Evolutionary conservation across 768 basidiomycete genomes (phyloP), one percentile per base, ranked within the genome.

Genomic region (Lepiota brunneoincarnata): DNA sequence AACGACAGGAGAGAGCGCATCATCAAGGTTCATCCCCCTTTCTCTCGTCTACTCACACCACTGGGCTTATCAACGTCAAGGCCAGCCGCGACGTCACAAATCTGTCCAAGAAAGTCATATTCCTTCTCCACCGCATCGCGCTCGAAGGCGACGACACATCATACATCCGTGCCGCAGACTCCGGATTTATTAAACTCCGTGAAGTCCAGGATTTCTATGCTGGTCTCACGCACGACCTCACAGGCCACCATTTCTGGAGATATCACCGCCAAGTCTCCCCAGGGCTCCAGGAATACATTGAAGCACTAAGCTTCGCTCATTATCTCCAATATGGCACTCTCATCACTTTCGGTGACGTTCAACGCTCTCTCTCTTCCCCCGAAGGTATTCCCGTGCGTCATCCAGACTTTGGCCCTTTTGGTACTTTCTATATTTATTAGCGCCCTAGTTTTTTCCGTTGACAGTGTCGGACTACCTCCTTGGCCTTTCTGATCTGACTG

Each of bases 241-340:
- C 69, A 36, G 86, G 81, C 10, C 84, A 87, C 46, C 77, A 72
- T 35, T 93, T 87, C 68, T 93, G 92, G 90, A 78, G 84, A 44
- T 84, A 88, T 67, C 80, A 89, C 62, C 79, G 81, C 31, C 81
- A 86, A 58, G 72, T 91, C 51, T 89, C 89, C 5, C 83, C 87
- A 1, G 86, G 95, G 3, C 70, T 98, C 24, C 94, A 98, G 68
- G 97, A 98, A 71, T 98, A 93, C 70, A 91, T 98, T 58, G 97
- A 98, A 68, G 94, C 91, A 1, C 72, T 93, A 53, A 88, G 91
- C 62, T 94, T 98, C 65, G 79, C 90, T 0, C 82, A 94, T 68
- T 98, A 90, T 65, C 79, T 96, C 46, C 82, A 90, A 54, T 73
- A 85, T 59, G 77, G 79, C 28, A 68, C 77, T 2, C 72, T 97